These are phyloP conservation scores for Colletotrichum sp. DNA, from an alignment of 2,329 filamentous ascomycete genomes.

Conservation along the genomic window DNA sequence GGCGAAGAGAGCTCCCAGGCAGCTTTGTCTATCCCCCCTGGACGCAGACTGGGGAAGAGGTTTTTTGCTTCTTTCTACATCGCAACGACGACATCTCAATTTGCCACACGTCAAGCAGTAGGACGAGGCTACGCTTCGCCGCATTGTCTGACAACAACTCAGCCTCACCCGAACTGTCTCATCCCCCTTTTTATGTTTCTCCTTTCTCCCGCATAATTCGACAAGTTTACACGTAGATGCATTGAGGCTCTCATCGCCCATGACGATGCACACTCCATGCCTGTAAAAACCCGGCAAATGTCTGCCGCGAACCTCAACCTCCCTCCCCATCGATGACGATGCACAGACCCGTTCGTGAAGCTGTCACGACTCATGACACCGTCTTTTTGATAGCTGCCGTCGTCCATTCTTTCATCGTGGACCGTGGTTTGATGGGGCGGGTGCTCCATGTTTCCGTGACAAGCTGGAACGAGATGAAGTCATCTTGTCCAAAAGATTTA, in stretches of 20 bases:
- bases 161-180: neutral
- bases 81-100: neutral
- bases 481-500: neutral
- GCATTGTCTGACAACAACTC: neutral
- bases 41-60: neutral
- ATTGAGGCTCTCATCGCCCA: neutral
- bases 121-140: neutral
- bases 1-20: neutral
- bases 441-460: neutral
- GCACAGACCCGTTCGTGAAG: neutral
- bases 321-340: neutral
- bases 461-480: constrained; percentile 4
- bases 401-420: neutral
- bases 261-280: neutral
- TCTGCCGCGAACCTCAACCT: neutral
- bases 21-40: neutral
- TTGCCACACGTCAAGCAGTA: constrained; percentile 3
- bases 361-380: constrained; percentile 2
- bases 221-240: neutral
- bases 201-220: neutral
- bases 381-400: neutral
- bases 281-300: neutral
- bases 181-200: neutral
- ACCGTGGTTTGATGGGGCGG: neutral
- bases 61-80: neutral